These are phyloP conservation scores for Aspergillus sclerotioniger DNA, from an alignment of 495 filamentous ascomycete species.

Conservation along the genomic window DNA sequence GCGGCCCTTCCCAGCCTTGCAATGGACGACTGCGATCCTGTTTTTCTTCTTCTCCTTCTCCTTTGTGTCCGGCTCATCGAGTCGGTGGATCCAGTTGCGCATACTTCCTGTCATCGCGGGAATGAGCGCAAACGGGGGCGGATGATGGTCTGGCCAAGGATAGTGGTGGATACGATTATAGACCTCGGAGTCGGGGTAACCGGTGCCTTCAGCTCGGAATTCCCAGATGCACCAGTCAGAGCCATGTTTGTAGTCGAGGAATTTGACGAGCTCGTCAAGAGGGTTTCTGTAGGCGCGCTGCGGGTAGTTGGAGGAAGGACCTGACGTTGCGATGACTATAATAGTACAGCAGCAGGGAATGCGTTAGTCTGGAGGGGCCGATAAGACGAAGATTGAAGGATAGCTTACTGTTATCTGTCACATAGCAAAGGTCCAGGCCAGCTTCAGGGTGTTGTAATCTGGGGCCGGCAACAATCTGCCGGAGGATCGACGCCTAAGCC, in stretches of 20 bases:
- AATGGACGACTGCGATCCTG: constrained; percentile 89
- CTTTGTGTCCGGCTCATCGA: constrained; percentile 32
- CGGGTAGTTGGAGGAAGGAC: constrained; percentile 83
- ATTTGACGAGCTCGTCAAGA: constrained; percentile 76
- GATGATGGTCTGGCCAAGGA: constrained; percentile 96
- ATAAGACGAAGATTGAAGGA: constrained; percentile 1
- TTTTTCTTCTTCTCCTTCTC: constrained; percentile 27
- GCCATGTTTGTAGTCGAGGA: constrained; percentile 81
- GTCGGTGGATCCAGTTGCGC: constrained; percentile 74
- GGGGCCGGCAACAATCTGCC: constrained; percentile 76
- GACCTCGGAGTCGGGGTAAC: constrained; percentile 88
- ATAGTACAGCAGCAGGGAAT: not conserved
- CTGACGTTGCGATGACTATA: constrained; percentile 71
- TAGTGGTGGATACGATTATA: constrained; percentile 81
- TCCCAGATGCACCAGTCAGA: constrained; percentile 92
- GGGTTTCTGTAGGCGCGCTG: constrained; percentile 91
- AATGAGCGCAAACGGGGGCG: constrained; percentile 85
- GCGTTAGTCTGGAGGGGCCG: constrained; percentile 1
- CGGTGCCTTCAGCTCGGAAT: constrained; percentile 93
- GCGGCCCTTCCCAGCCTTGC: constrained; percentile 94
- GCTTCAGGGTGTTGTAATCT: constrained; percentile 80
- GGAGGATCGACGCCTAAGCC: constrained; percentile 61
- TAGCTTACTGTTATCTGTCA: constrained; percentile 67
- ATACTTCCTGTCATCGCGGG: constrained; percentile 87
- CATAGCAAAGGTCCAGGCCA: constrained; percentile 92